A percentile compares a stretch with the other conserved stretches of the same genome.
Evolutionary conservation across 2,329 filamentous ascomycete species (phyloP).

Genomic region (Colletotrichum trifolii): DNA sequence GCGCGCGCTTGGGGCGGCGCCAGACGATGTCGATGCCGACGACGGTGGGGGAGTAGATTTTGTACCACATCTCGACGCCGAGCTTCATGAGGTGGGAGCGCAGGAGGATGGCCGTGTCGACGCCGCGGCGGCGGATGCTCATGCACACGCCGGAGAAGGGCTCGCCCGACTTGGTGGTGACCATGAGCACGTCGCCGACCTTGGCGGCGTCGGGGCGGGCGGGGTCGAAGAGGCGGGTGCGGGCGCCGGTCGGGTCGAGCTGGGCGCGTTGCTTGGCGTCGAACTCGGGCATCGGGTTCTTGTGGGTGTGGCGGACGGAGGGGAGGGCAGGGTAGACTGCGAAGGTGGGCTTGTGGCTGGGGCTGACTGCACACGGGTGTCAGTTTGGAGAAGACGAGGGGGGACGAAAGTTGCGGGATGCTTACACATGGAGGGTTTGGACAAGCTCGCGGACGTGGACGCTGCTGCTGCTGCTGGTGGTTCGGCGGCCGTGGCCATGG

Average conservation of each 20-base stretch:
- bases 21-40: constrained; percentile 94
- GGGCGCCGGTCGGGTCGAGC: constrained; percentile 87
- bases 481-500: constrained; percentile 56
- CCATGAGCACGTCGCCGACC: constrained; percentile 90
- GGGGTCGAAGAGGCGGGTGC: constrained; percentile 82
- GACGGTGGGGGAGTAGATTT: constrained; percentile 91
- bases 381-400: neutral
- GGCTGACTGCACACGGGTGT: constrained; percentile 4
- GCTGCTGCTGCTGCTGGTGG: constrained; percentile 42
- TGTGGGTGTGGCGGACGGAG: constrained; percentile 65
- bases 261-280: constrained; percentile 74
- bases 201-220: constrained; percentile 82
- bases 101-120: constrained; percentile 89
- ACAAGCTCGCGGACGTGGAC: constrained; percentile 42
- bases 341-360: constrained; percentile 37
- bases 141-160: constrained; percentile 91
- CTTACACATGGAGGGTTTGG: constrained; percentile 47
- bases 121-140: constrained; percentile 85
- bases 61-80: constrained; percentile 97
- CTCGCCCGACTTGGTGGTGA: constrained; percentile 83
- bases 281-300: constrained; percentile 76
- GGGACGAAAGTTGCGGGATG: neutral
- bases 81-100: constrained; percentile 87
- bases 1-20: constrained; percentile 83
- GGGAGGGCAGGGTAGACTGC: constrained; percentile 59